These are phyloP conservation scores for Daldinia eschscholtzii DNA, from an alignment of 2,329 filamentous ascomycete species.

Conservation along the genomic window DNA sequence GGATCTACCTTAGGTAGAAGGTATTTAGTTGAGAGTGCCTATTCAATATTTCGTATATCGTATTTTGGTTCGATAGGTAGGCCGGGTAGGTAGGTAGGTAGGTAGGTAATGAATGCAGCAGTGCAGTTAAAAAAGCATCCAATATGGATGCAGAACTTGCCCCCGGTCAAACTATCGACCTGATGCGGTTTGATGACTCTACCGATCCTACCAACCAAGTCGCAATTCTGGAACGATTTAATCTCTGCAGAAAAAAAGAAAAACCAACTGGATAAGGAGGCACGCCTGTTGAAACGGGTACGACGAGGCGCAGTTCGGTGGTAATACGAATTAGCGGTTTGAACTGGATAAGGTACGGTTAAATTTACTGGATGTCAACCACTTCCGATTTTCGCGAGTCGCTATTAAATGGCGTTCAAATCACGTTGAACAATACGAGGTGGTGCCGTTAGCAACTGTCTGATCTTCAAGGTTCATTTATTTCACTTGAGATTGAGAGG, in stretches of 20 bases:
- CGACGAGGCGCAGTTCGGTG: slow-evolving; percentile 35
- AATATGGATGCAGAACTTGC: not conserved
- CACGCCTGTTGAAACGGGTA: slow-evolving; percentile 38
- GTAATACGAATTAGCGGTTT: slow-evolving; percentile 39
- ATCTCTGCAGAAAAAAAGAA: slow-evolving; percentile 17
- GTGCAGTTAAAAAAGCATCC: slow-evolving; percentile 17
- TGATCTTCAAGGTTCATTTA: no score
- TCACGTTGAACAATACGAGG: slow-evolving; percentile 29
- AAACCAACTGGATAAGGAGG: slow-evolving; percentile 21
- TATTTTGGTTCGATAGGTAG: no score
- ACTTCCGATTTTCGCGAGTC: slow-evolving; percentile 4
- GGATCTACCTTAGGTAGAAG: no score
- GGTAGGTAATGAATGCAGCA: no score
- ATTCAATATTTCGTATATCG: no score
- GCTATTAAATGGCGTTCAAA: slow-evolving; percentile 17
- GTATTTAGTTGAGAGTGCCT: no score
- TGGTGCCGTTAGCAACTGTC: slow-evolving; percentile 18
- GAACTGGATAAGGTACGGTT: slow-evolving; percentile 17
- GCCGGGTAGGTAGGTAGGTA: no score
- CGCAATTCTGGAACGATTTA: slow-evolving; percentile 27
- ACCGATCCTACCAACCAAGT: slow-evolving; percentile 14
- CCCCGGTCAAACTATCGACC: slow-evolving; percentile 7
- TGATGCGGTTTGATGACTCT: slow-evolving; percentile 4
- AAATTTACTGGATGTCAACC: slow-evolving; percentile 31
- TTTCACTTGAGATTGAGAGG: not conserved